phyloP scores from a whole-genome alignment of 176 grass and related monocot species.

The Avena atlantica region DNA sequence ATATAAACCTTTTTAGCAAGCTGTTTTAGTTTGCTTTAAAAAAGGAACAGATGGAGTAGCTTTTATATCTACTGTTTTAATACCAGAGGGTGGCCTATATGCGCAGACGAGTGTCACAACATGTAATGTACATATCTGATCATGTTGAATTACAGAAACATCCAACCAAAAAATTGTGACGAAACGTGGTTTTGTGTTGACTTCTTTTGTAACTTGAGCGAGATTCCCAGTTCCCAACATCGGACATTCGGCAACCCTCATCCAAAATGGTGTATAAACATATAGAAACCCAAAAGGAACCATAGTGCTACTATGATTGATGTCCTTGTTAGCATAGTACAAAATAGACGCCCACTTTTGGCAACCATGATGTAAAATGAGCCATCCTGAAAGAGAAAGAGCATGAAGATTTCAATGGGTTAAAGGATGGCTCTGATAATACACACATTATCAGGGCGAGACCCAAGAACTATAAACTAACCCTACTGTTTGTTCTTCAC shows the following conservation, averaged over 20 bases:
- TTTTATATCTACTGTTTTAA: too few relatives aligned
- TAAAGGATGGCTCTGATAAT: background rate
- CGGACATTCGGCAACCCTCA: background rate
- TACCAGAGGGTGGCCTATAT: background rate
- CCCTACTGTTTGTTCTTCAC: background rate
- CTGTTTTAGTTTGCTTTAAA: too few relatives aligned
- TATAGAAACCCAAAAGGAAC: background rate
- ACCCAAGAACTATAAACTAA: background rate
- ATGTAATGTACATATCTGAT: background rate
- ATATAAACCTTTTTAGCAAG: too few relatives aligned
- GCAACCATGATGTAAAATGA: background rate
- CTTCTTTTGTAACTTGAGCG: background rate
- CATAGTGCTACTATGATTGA: background rate
- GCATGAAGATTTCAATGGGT: background rate
- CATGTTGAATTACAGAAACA: background rate
- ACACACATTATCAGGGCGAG: background rate
- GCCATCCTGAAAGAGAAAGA: background rate
- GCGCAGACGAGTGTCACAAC: background rate
- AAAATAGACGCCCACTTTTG: background rate
- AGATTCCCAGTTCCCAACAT: background rate
- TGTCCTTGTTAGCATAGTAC: background rate
- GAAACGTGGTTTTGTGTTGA: background rate
- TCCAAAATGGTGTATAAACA: background rate
- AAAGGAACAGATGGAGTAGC: too few relatives aligned
- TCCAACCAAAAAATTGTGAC: background rate